Base-by-base conservation (phyloP, 306 rosid genomes). In the Lotus japonicus region DNA sequence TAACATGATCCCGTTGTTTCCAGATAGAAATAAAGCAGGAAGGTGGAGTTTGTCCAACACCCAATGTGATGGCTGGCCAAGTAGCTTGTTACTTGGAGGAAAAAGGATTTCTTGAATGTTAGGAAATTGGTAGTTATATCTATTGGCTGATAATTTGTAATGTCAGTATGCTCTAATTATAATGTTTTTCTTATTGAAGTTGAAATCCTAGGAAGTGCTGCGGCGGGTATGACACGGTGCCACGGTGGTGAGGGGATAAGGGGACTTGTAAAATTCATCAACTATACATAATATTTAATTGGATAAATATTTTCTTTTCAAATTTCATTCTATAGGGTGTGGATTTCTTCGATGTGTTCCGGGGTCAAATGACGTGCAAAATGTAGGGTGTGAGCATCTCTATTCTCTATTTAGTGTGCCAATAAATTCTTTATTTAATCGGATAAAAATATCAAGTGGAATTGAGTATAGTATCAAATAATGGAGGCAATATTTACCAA, bases 21-120 rank as follows among this genome's bases (percentile, higher is more conserved):
- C 94, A 89, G 94, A 87, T 89, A 56, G 84, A 80, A 80, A 23
- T 89, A 64, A 76, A 81, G 74, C 85, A 82, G 53, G 68, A 66
- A 28, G 64, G 53, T 45, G 95, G 84, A 55, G 64, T 74, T 77
- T 90, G 92, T 71, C 88, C 89, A 4, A 26, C 84, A 13, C 95
- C 96, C 9, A 50, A 49, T 54, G 68, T 72, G 65, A 82, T 87
- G 89, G 85, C 95, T 17, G 87, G 70, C 65, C 84, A 82, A 77
- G 87, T 87, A 62, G 83, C 77, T 82, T 50, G 84, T 33, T 90
- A 78, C 86, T 77, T 85, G 86, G 88, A 90, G 79, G 82, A 74
- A 42, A 85, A 82, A 75, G 96, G 92, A 33, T 87, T 65, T 82
- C 96, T 87, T 78, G 75, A 74, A 65, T 57, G 58, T 54, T 65